Percentiles rank a stretch among this genome's conserved stretches.
Evolutionary conservation across 768 basidiomycete species (phyloP).

Genomic region (Phanerochaete sordida): DNA sequence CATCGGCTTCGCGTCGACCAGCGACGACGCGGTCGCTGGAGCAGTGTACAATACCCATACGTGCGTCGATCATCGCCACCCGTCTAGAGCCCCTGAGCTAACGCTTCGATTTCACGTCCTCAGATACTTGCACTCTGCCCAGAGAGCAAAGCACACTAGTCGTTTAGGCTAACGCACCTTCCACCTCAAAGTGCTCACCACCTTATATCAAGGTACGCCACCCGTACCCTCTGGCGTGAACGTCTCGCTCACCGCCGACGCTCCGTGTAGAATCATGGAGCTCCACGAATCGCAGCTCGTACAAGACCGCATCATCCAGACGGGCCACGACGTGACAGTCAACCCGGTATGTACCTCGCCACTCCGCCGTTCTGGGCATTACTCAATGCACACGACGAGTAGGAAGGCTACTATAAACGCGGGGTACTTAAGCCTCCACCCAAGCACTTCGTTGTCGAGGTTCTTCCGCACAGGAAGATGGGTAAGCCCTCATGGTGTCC

Average conservation of each 20-base stretch:
- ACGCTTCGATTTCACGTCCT: not conserved
- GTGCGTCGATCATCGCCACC: not conserved
- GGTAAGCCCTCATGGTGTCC: slow-evolving; percentile 14
- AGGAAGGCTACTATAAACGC: slow-evolving; percentile 51
- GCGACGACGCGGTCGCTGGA: not conserved
- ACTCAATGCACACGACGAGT: not conserved
- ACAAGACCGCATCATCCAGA: slow-evolving; percentile 5
- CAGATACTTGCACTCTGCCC: not conserved
- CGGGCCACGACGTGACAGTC: slow-evolving; percentile 5
- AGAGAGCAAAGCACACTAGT: not conserved
- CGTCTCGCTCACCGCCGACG: not conserved
- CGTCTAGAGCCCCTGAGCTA: not conserved
- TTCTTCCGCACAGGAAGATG: slow-evolving; percentile 57
- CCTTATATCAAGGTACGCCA: not conserved
- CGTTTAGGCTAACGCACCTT: not conserved
- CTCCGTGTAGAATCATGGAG: not conserved
- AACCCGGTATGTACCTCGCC: slow-evolving; percentile 6
- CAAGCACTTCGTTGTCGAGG: slow-evolving; percentile 52
- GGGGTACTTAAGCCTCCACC: slow-evolving; percentile 61
- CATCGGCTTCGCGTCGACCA: not conserved
- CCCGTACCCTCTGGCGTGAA: not conserved
- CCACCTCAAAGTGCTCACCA: too few relatives aligned
- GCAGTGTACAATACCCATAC: slow-evolving; percentile 13
- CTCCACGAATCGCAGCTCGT: slow-evolving; percentile 2
- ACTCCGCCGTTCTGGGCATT: not conserved